Evolutionary conservation across 768 basidiomycete species (phyloP).

Genomic region (Tulasnella sp.): DNA sequence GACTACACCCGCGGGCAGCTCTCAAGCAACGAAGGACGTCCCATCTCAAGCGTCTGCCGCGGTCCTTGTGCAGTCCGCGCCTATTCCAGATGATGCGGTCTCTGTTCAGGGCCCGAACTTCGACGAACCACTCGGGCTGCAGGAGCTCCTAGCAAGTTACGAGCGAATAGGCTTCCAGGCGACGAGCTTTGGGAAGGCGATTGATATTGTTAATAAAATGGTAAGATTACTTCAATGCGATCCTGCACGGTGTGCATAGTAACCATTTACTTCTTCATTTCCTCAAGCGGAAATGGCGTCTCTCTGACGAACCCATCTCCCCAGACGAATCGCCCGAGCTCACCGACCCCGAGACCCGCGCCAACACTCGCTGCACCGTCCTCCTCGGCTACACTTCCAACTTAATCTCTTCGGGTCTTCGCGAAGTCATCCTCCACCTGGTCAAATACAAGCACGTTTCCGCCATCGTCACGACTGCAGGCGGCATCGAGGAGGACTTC

Average conservation of each 20-base stretch:
- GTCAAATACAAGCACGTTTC: conserved; percentile 89
- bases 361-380: conserved; percentile 73
- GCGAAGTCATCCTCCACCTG: conserved; percentile 87
- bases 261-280: background rate
- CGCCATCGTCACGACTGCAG: conserved; percentile 92
- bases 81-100: conserved; percentile 59
- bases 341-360: conserved; percentile 55
- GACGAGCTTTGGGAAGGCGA: conserved; percentile 83
- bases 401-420: conserved; percentile 93
- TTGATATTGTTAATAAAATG: conserved; percentile 91
- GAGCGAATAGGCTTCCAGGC: conserved; percentile 96
- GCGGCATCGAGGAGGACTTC: conserved; percentile 97
- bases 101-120: conserved; percentile 87
- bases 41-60: conserved; percentile 66
- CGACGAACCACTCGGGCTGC: conserved; percentile 60
- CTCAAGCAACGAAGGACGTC: conserved; percentile 8
- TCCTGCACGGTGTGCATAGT: too few species aligned
- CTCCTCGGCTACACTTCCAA: conserved; percentile 99
- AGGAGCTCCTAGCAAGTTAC: conserved; percentile 71
- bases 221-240: conserved; percentile 43
- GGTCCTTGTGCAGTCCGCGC: conserved; percentile 72
- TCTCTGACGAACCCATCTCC: conserved; percentile 75
- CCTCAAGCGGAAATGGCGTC: conserved; percentile 75
- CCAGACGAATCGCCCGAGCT: conserved; percentile 70
- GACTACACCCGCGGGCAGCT: background rate